Evolutionary conservation across 352 stramenopile genomes (phyloP), one percentile per base, ranked within the genome.

Genomic region (Sclerospora graminicola): DNA sequence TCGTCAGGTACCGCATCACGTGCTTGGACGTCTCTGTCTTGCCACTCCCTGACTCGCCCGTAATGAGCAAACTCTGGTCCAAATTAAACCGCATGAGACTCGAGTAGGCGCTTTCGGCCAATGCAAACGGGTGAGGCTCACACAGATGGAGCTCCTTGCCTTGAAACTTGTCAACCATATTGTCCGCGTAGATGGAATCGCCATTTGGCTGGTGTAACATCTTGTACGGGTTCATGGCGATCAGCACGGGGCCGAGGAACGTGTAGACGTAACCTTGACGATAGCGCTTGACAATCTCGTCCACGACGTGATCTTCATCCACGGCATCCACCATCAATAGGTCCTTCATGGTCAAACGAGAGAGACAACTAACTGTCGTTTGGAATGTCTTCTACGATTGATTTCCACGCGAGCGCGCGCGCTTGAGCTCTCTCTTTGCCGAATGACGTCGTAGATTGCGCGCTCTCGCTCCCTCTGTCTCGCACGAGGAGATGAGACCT

Each of bases 11-110:
- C 29, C 90, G 81, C 78, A 98, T 91, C 13, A 96, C 84, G 70
- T 97, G 91, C 70, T 98, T 98, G 51, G 93, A 96, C 31, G 89
- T 97, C 56, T 97, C 89, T 0, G 91, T 97, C 73, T 97, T 97
- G 38, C 90, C 90, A 27, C 85, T 77, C 41, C 89, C 82, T 0
- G 69, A 87, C 58, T 95, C 82, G 30, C 78, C 66, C 32, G 84
- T 91, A 47, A 88, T 88, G 45, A 91, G 81, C 44, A 93, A 55
- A 29, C 75, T 88, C 45, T 94, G 91, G 63, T 89, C 70, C 33
- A 76, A 63, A 35, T 70, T 60, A 45, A 89, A 86, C 57, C 76
- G 77, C 71, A 97, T 91, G 54, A 98, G 68, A 36, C 78, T 83
- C 48, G 70, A 81, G 61, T 97, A 97, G 4, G 83, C 80, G 35